Conservation (phyloP, 441 rosid genomes). For the Theobroma grandiflorum region DNA sequence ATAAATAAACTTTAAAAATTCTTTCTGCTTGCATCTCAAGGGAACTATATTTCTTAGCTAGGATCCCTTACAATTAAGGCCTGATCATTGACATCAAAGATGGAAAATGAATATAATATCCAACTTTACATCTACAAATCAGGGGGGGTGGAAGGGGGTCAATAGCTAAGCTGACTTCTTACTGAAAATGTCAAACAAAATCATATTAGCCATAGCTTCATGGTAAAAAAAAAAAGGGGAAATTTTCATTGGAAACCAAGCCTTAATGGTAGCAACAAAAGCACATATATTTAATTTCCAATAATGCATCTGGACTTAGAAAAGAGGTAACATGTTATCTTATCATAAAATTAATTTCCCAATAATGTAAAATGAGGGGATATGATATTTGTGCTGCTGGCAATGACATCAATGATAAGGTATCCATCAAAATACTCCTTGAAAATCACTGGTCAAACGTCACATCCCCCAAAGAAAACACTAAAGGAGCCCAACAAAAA, state of each 20-base stretch:
- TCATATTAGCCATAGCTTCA: background rate
- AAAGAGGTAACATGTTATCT: no score
- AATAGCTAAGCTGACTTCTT: constrained; percentile 3
- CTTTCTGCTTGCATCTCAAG: background rate
- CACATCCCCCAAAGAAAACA: constrained; percentile 42
- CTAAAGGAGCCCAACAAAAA: constrained; percentile 26
- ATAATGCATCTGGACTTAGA: background rate
- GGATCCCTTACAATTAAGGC: background rate
- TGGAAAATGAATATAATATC: background rate
- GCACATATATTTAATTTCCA: background rate
- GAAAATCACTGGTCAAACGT: constrained; percentile 43
- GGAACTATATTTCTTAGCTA: background rate
- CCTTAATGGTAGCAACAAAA: background rate
- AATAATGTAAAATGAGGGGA: constrained; percentile 21
- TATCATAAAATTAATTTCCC: background rate
- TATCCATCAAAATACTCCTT: constrained; percentile 37
- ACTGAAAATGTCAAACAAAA: background rate
- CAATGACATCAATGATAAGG: constrained; percentile 53
- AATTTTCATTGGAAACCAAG: background rate
- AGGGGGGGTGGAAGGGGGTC: background rate
- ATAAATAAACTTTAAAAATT: background rate
- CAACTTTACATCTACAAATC: constrained; percentile 2
- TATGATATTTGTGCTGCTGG: constrained; percentile 31
- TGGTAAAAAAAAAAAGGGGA: background rate
- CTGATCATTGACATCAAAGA: background rate